phyloP scores from a whole-genome alignment of 1,139 yeast species.

The Pichia inconspicua region DNA sequence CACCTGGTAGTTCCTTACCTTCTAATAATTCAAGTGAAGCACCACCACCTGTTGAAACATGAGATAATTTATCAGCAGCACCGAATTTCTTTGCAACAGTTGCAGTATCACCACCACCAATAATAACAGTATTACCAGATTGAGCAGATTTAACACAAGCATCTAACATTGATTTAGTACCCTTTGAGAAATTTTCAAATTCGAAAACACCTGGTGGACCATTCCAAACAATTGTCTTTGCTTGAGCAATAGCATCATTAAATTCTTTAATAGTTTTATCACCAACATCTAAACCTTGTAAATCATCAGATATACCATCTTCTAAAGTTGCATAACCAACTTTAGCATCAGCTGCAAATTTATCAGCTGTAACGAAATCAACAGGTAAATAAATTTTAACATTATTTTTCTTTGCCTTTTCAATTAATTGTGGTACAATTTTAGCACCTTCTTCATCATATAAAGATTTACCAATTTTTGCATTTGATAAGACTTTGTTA shows the following conservation, averaged over 20 bases:
- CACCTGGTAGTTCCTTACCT: slow-evolving; percentile 98
- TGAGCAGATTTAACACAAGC: slow-evolving; percentile 81
- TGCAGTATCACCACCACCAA: slow-evolving; percentile 99
- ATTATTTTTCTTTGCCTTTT: slow-evolving; percentile 89
- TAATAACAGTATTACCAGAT: slow-evolving; percentile 87
- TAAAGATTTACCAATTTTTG: slow-evolving; percentile 82
- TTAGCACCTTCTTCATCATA: slow-evolving; percentile 90
- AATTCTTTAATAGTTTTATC: slow-evolving; percentile 75
- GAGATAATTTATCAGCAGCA: slow-evolving; percentile 88
- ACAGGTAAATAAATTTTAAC: slow-evolving; percentile 89
- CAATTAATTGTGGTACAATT: slow-evolving; percentile 80
- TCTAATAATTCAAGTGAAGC: slow-evolving; percentile 95
- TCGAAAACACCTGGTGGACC: slow-evolving; percentile 99
- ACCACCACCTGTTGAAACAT: slow-evolving; percentile 99
- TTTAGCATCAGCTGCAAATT: slow-evolving; percentile 83
- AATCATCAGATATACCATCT: slow-evolving; percentile 84
- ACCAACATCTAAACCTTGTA: slow-evolving; percentile 95
- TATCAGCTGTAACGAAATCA: slow-evolving; percentile 91
- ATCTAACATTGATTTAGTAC: slow-evolving; percentile 83
- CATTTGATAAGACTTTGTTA: slow-evolving; percentile 80
- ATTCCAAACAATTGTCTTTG: slow-evolving; percentile 97
- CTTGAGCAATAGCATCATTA: slow-evolving; percentile 71
- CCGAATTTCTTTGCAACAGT: slow-evolving; percentile 97
- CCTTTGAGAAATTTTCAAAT: slow-evolving; percentile 80
- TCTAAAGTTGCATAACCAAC: slow-evolving; percentile 73